phyloP scores from a whole-genome alignment of 2,329 filamentous ascomycete species.

The Aspergillus uvarum region DNA sequence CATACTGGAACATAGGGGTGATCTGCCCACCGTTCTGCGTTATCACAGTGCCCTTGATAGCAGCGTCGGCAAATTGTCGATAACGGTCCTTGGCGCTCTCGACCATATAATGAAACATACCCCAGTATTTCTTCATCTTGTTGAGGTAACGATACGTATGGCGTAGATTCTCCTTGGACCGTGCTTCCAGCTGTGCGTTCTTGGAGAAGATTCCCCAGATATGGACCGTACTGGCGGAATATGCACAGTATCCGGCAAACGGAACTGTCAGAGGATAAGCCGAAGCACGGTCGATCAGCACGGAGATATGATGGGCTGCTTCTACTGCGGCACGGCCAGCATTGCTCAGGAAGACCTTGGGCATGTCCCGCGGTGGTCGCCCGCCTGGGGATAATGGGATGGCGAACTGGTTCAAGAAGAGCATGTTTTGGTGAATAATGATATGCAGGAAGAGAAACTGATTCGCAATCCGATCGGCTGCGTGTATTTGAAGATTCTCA shows the following conservation, averaged over 20 bases:
- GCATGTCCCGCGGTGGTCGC: constrained; percentile 67
- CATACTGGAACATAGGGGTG: constrained; percentile 82
- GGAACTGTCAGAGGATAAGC: constrained; percentile 81
- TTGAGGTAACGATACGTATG: constrained; percentile 87
- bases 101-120: constrained; percentile 96
- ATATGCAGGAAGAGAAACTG: constrained; percentile 94
- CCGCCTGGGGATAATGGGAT: constrained; percentile 67
- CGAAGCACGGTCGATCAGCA: constrained; percentile 76
- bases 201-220: constrained; percentile 89
- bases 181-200: constrained; percentile 70
- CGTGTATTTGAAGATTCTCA: constrained; percentile 82
- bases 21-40: constrained; percentile 39
- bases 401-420: constrained; percentile 88
- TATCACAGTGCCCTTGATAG: constrained; percentile 60
- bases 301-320: constrained; percentile 83
- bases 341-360: constrained; percentile 73
- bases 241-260: constrained; percentile 92
- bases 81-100: constrained; percentile 91
- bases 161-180: constrained; percentile 78
- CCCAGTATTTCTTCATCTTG: constrained; percentile 97
- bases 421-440: constrained; percentile 79
- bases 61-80: constrained; percentile 77
- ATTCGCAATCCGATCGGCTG: constrained; percentile 80
- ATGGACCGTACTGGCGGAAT: constrained; percentile 90
- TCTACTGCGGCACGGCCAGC: constrained; percentile 74